Percentiles rank a stretch among this genome's conserved stretches.
phyloP scores from a whole-genome alignment of 1,139 yeast species.

The Candida neerlandica region DNA sequence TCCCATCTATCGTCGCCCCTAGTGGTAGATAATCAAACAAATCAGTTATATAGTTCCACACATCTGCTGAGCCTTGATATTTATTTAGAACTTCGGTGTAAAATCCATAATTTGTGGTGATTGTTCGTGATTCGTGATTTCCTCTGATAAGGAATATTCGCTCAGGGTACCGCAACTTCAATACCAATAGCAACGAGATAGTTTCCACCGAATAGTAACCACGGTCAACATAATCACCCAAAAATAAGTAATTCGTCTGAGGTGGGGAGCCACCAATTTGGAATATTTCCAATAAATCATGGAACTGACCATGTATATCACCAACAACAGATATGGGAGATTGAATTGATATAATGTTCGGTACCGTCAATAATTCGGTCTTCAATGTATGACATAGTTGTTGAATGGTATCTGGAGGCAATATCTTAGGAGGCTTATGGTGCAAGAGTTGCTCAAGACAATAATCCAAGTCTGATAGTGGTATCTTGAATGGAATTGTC shows the following conservation, averaged over 20 bases:
- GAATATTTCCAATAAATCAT: conserved; percentile 88
- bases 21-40: conserved; percentile 88
- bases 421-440: conserved; percentile 45
- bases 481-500: conserved; percentile 38
- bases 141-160: conserved; percentile 84
- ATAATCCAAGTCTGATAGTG: conserved; percentile 45
- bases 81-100: conserved; percentile 92
- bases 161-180: conserved; percentile 84
- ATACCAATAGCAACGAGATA: conserved; percentile 76
- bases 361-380: conserved; percentile 39
- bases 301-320: conserved; percentile 97
- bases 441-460: conserved; percentile 47
- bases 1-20: conserved; percentile 90
- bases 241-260: conserved; percentile 84
- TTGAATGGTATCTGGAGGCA: conserved; percentile 46
- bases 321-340: conserved; percentile 98
- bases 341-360: conserved; percentile 77
- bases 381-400: conserved; percentile 48
- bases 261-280: conserved; percentile 94
- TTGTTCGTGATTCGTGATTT: conserved; percentile 94
- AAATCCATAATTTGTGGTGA: conserved; percentile 95
- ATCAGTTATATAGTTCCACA: conserved; percentile 90
- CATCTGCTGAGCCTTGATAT: conserved; percentile 73
- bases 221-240: conserved; percentile 92
- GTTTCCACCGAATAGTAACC: conserved; percentile 94